Conservation (phyloP, 139 green algal species). For the Chlamydomonas asymmetrica region DNA sequence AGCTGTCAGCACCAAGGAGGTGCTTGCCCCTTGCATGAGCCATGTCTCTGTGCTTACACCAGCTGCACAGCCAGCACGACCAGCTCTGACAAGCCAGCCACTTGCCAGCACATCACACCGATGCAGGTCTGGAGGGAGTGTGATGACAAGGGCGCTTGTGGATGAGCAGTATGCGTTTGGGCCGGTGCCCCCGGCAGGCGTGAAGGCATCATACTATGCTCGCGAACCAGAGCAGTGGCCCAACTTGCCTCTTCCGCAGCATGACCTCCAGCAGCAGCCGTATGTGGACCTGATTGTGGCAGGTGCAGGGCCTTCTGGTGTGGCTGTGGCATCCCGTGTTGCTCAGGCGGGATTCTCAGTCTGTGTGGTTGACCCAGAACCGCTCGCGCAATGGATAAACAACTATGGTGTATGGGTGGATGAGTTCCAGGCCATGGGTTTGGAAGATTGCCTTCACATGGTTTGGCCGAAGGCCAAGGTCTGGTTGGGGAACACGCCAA, state of each 20-base stretch:
- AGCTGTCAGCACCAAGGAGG: too few species aligned
- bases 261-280: slow-evolving; percentile 29
- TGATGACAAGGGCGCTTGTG: too few species aligned
- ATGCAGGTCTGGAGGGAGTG: too few species aligned
- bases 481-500: slow-evolving; percentile 66
- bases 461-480: slow-evolving; percentile 90
- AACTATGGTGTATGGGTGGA: slow-evolving; percentile 99
- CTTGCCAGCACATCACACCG: too few species aligned
- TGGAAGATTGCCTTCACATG: slow-evolving; percentile 82
- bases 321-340: slow-evolving; percentile 68
- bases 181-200: too few species aligned
- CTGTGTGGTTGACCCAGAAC: slow-evolving; percentile 82
- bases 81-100: too few species aligned
- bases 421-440: slow-evolving; percentile 93
- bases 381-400: slow-evolving; percentile 87
- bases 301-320: slow-evolving; percentile 86
- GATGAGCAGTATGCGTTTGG: too few species aligned
- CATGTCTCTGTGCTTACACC: too few species aligned
- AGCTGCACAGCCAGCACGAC: too few species aligned
- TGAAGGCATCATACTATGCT: slow-evolving; percentile 19
- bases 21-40: too few species aligned
- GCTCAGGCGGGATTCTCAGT: slow-evolving; percentile 72
- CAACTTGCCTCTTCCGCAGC: slow-evolving; percentile 5
- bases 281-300: slow-evolving; percentile 89
- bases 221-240: slow-evolving; percentile 36